Evolutionary conservation across 495 filamentous ascomycete species (phyloP).

Genomic region (Venustampulla echinocandica): DNA sequence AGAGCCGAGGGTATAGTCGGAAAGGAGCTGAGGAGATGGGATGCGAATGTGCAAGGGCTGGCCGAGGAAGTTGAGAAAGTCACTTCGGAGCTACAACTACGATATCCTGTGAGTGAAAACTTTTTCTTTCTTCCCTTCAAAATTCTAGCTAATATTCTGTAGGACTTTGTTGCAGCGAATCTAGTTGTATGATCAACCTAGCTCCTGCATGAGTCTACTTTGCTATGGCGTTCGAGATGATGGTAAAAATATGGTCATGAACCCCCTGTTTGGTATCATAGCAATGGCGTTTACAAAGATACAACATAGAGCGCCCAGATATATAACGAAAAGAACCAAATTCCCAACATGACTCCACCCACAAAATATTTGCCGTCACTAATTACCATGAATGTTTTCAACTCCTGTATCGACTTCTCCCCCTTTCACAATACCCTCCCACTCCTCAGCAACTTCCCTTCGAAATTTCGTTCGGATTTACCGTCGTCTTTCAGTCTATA

Average conservation of each 20-base stretch:
- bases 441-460: neutral
- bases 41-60: conserved; percentile 73
- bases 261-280: conserved; percentile 13
- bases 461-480: too few relatives aligned
- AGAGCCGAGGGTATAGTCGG: conserved; percentile 50
- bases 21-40: conserved; percentile 74
- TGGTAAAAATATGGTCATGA: conserved; percentile 14
- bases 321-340: conserved; percentile 8
- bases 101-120: conserved; percentile 50
- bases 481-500: too few relatives aligned
- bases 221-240: conserved; percentile 16
- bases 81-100: conserved; percentile 60
- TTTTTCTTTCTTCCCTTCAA: neutral
- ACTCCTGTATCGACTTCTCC: neutral
- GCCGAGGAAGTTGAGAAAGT: conserved; percentile 86
- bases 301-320: conserved; percentile 7
- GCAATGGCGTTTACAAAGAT: conserved; percentile 20
- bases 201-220: conserved; percentile 3
- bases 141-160: conserved; percentile 7
- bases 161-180: conserved; percentile 44
- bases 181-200: conserved; percentile 26
- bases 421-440: neutral
- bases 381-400: neutral
- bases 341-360: neutral
- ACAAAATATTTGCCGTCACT: neutral